Percentiles rank a stretch among this genome's conserved stretches.
Evolutionary conservation across 768 basidiomycete genomes (phyloP).

Genomic region (Russula virescens): DNA sequence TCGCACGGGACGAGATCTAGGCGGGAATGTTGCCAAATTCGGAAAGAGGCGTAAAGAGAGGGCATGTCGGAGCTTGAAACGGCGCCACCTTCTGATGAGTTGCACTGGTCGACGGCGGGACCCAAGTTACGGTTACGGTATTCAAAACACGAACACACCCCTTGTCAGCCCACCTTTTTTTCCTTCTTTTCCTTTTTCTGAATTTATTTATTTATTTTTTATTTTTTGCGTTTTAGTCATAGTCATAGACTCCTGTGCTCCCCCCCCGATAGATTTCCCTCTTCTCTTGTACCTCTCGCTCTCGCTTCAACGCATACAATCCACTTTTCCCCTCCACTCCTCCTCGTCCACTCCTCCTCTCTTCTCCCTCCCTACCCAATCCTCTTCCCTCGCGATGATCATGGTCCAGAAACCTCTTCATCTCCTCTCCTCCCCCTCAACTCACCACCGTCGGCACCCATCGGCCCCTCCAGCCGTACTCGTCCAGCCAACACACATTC

Average conservation of each 20-base stretch:
- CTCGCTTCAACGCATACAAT: conserved; percentile 26
- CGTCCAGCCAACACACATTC: conserved; percentile 66
- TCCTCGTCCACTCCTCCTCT: conserved; percentile 12
- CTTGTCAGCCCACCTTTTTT: conserved; percentile 18
- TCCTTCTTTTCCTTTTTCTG: not conserved
- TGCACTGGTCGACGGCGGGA: conserved; percentile 1
- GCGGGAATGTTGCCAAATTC: conserved; percentile 8
- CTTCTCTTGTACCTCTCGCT: conserved; percentile 5
- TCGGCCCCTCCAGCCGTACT: conserved; percentile 64
- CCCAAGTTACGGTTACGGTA: not conserved
- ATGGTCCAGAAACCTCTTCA: conserved; percentile 38
- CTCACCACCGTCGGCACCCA: conserved; percentile 54
- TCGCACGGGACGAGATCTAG: conserved; percentile 1
- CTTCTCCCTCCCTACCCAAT: not conserved
- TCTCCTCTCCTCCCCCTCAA: conserved; percentile 28
- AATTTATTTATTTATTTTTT: not conserved
- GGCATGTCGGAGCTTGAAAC: conserved; percentile 17
- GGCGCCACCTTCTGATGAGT: conserved; percentile 22
- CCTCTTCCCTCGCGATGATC: conserved; percentile 33
- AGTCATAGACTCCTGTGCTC: not conserved
- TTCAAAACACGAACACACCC: not conserved
- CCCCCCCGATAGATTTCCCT: not conserved
- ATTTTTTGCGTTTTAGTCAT: not conserved
- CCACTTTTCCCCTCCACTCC: conserved; percentile 17
- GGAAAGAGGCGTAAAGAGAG: conserved; percentile 10